phyloP scores from a whole-genome alignment of 768 basidiomycete genomes.

The Boletus rubescentipes region DNA sequence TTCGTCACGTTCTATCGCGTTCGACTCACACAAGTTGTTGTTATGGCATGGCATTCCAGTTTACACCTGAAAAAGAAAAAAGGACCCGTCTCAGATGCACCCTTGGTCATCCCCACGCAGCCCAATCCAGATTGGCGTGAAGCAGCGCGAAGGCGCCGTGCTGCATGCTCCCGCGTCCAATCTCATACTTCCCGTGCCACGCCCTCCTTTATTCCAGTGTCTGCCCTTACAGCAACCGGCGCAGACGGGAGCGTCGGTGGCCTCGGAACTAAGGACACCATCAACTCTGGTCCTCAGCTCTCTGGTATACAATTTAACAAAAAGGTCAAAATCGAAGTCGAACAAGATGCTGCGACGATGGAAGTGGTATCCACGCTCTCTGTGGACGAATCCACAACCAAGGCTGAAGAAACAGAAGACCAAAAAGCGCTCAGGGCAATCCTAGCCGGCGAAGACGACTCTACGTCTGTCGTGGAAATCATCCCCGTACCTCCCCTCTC shows the following conservation, averaged over 20 bases:
- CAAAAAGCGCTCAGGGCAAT: constrained; percentile 78
- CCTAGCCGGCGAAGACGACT: constrained; percentile 49
- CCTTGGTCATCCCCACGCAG: constrained; percentile 82
- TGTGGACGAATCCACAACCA: constrained; percentile 16
- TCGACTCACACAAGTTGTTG: constrained; percentile 71
- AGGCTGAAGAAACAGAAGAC: constrained; percentile 66
- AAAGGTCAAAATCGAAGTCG: constrained; percentile 30
- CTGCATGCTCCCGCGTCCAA: constrained; percentile 19
- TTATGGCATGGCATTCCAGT: constrained; percentile 29
- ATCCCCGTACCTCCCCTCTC: constrained; percentile 61
- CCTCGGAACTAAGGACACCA: constrained; percentile 68
- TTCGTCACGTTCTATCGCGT: constrained; percentile 36
- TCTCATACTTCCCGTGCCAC: constrained; percentile 7
- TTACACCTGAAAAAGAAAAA: constrained; percentile 44
- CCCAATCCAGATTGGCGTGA: constrained; percentile 92
- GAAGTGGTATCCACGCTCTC: not conserved
- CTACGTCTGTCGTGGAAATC: constrained; percentile 50
- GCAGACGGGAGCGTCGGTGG: constrained; percentile 76
- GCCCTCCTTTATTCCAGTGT: constrained; percentile 62
- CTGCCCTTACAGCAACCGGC: constrained; percentile 53
- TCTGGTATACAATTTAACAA: constrained; percentile 62
- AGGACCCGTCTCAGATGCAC: constrained; percentile 43
- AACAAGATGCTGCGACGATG: constrained; percentile 22
- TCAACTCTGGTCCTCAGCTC: constrained; percentile 73
- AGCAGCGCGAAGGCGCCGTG: constrained; percentile 59